A percentile compares a stretch with the other conserved stretches of the same genome.
phyloP scores from a whole-genome alignment of 345 rosid species.

The Eucalyptus urophylla region DNA sequence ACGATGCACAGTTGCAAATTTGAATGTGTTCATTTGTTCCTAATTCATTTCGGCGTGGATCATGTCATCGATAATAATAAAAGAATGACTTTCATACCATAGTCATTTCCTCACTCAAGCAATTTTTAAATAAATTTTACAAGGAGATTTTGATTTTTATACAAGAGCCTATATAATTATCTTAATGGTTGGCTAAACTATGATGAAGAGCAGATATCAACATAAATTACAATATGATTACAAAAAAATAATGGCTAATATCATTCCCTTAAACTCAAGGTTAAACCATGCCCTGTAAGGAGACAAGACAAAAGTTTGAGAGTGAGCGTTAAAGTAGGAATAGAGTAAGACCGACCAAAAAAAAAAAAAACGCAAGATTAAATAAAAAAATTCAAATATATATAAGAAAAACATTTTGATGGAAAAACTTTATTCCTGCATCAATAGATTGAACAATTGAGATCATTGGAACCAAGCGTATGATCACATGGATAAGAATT shows the following conservation, averaged over 20 bases:
- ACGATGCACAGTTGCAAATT: not conserved
- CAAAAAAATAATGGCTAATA: not conserved
- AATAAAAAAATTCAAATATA: not conserved
- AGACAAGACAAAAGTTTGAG: too few species aligned
- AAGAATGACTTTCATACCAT: not conserved
- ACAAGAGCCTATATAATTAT: not conserved
- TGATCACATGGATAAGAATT: not conserved
- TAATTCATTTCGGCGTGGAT: not conserved
- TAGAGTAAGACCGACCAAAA: too few species aligned
- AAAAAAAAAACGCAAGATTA: not conserved
- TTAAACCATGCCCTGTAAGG: not conserved
- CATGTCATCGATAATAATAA: not conserved
- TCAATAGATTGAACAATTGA: not conserved
- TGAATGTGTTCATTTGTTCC: not conserved
- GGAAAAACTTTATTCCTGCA: too few species aligned
- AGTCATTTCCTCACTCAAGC: not conserved
- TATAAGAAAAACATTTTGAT: too few species aligned
- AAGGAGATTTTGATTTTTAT: not conserved
- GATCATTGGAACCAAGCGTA: not conserved
- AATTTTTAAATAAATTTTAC: not conserved
- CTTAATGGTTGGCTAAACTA: not conserved
- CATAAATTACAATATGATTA: not conserved
- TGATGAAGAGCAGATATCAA: not conserved
- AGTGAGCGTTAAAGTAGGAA: too few species aligned
- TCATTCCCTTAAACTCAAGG: not conserved